Conservation (phyloP, 495 filamentous ascomycete species). For the Evansstolkia leycettana region DNA sequence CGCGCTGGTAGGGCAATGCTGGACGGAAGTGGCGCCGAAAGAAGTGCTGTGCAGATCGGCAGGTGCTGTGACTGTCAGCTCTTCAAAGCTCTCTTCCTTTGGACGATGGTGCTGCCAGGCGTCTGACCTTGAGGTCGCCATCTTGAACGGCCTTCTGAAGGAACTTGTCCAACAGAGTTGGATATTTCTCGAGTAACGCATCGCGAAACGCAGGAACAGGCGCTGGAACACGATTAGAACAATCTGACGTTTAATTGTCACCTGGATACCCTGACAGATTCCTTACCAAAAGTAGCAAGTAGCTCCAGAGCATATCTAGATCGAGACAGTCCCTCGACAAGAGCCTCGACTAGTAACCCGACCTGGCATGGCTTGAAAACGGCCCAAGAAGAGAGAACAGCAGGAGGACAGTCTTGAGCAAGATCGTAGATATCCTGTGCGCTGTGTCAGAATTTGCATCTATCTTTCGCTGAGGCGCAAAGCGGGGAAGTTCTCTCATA, state of each 20-base stretch:
- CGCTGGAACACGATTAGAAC: conserved; percentile 10
- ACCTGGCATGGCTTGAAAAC: conserved; percentile 35
- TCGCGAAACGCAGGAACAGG: conserved; percentile 20
- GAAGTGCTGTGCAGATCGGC: conserved; percentile 24
- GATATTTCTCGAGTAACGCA: conserved; percentile 26
- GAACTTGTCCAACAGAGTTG: conserved; percentile 28
- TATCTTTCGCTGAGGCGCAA: neutral
- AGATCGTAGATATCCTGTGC: conserved; percentile 27
- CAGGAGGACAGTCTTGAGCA: conserved; percentile 6
- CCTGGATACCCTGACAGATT: too few relatives aligned
- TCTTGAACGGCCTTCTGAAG: conserved; percentile 22
- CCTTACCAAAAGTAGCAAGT: conserved; percentile 28
- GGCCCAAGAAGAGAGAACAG: conserved; percentile 24
- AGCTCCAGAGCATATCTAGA: conserved; percentile 28
- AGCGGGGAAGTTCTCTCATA: conserved; percentile 2
- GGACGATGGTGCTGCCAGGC: neutral
- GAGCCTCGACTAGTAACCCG: conserved; percentile 22
- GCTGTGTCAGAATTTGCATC: neutral
- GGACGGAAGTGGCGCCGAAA: conserved; percentile 28
- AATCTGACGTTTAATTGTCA: conserved; percentile 1
- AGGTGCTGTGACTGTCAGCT: conserved; percentile 24
- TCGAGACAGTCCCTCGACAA: conserved; percentile 32
- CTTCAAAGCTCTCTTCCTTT: neutral
- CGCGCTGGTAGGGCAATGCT: conserved; percentile 23
- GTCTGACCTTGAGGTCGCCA: conserved; percentile 23